Conservation (phyloP, 2,329 filamentous ascomycete species). For the Fusarium mexicanum region DNA sequence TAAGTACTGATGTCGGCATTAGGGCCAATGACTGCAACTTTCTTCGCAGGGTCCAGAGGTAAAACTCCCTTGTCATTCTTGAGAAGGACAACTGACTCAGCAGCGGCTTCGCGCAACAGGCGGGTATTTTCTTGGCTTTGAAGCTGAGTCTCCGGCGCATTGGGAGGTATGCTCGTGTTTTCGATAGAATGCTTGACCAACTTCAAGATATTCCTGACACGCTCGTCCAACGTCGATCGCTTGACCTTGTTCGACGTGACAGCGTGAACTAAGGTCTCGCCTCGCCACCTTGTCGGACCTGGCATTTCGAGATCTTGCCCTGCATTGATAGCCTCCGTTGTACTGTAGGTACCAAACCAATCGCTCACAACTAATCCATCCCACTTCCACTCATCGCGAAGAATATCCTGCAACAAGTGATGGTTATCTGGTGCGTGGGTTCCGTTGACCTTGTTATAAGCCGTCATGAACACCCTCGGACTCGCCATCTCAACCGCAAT, state of each 20-base stretch:
- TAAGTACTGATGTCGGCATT: not conserved
- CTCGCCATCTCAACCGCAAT: not conserved
- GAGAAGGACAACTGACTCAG: not conserved
- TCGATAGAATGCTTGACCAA: not conserved
- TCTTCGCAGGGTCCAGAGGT: not conserved
- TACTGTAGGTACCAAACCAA: not conserved
- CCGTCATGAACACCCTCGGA: not conserved
- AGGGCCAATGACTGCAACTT: not conserved
- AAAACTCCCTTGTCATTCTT: not conserved
- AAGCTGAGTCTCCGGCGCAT: not conserved
- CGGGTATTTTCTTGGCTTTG: fast-evolving
- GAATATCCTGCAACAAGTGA: not conserved
- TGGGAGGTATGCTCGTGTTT: not conserved
- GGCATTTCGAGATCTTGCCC: constrained; percentile 6
- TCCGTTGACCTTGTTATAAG: not conserved
- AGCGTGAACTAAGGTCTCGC: not conserved
- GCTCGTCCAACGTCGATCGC: not conserved
- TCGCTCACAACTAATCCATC: not conserved
- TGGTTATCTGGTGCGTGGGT: not conserved
- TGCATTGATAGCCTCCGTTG: not conserved
- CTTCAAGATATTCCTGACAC: not conserved
- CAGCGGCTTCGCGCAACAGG: not conserved
- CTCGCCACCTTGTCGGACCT: not conserved
- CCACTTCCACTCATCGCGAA: constrained; percentile 3
- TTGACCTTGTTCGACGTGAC: not conserved